Conservation (phyloP, 2,329 filamentous ascomycete genomes). For the Penicillium fuscoglaucum region DNA sequence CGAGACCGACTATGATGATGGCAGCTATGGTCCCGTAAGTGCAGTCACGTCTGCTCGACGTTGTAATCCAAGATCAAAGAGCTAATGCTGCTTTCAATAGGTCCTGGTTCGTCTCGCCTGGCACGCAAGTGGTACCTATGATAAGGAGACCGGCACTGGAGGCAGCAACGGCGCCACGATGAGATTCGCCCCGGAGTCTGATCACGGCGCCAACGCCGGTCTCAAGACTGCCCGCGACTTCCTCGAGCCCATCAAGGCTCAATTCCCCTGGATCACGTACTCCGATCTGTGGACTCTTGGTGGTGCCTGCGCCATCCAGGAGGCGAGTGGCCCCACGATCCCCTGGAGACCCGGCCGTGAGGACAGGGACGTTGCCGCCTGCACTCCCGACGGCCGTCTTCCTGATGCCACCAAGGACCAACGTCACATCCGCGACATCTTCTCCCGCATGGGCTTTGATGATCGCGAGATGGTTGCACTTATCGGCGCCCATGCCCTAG, state of each 20-base stretch:
- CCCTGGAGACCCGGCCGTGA: conserved; percentile 84
- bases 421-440: conserved; percentile 85
- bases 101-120: conserved; percentile 85
- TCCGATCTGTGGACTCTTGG: conserved; percentile 95
- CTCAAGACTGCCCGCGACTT: conserved; percentile 85
- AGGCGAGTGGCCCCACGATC: conserved; percentile 87
- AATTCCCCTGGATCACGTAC: conserved; percentile 95
- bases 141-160: conserved; percentile 82
- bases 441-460: conserved; percentile 96
- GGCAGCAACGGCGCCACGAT: conserved; percentile 97
- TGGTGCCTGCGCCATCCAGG: conserved; percentile 83
- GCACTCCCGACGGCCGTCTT: conserved; percentile 90
- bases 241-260: conserved; percentile 83
- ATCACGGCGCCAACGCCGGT: conserved; percentile 92
- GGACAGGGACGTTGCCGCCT: conserved; percentile 77
- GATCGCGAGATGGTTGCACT: conserved; percentile 96
- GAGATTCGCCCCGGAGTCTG: conserved; percentile 85
- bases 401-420: conserved; percentile 77
- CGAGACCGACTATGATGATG: conserved; percentile 93
- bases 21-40: conserved; percentile 81
- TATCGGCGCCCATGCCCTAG: conserved; percentile 79
- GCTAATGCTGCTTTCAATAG: conserved; percentile 26
- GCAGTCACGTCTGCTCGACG: not conserved
- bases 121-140: conserved; percentile 92
- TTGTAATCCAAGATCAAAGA: not conserved